Conservation (phyloP, 106 monocot genomes). For the Hemerocallis citrina region DNA sequence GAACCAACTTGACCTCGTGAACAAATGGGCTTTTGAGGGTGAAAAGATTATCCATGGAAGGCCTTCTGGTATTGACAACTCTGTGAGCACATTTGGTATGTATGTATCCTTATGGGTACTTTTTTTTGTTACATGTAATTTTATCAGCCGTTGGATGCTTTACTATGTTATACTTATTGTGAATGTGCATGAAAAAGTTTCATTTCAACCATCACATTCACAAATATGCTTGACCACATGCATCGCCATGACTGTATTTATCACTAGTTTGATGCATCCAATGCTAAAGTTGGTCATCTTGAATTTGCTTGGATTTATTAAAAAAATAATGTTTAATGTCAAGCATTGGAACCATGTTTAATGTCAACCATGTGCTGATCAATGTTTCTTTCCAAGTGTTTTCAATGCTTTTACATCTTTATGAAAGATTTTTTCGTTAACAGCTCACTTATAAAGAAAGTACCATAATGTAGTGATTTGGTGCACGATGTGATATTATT, state of each 20-base stretch:
- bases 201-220: background rate
- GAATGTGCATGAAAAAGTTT: constrained; percentile 1
- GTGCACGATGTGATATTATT: too few relatives aligned
- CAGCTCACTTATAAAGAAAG: too few relatives aligned
- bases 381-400: too few relatives aligned
- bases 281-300: background rate
- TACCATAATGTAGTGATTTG: too few relatives aligned
- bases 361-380: too few relatives aligned
- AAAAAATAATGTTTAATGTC: too few relatives aligned
- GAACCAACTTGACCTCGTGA: constrained; percentile 75
- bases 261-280: background rate
- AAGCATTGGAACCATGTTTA: too few relatives aligned
- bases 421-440: too few relatives aligned
- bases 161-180: background rate
- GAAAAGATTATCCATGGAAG: constrained; percentile 95
- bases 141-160: background rate
- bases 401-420: too few relatives aligned
- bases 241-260: background rate
- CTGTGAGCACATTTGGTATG: constrained; percentile 86
- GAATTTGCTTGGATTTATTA: too few relatives aligned
- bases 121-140: background rate
- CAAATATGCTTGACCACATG: background rate
- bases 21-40: constrained; percentile 91
- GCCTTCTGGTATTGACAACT: constrained; percentile 93
- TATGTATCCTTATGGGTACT: constrained; percentile 2